phyloP scores from a whole-genome alignment of 371 early-diverging fungal genomes.

The Mucor velutinosus region DNA sequence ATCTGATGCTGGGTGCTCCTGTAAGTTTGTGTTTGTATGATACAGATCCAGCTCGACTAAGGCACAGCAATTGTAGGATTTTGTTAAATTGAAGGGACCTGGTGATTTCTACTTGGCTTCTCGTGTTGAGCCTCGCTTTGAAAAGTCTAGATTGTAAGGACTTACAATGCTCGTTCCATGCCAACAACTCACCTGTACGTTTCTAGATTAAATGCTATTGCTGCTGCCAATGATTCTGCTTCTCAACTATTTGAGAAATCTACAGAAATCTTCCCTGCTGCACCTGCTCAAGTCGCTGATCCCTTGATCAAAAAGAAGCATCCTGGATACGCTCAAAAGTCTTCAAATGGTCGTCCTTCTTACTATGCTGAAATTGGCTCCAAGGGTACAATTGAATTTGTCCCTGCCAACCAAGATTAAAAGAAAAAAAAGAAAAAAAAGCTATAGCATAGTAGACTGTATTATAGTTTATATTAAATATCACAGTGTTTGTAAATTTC shows the following conservation, averaged over 20 bases:
- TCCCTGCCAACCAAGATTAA: slow-evolving; percentile 22
- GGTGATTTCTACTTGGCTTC: slow-evolving; percentile 73
- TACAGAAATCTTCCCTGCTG: slow-evolving; percentile 33
- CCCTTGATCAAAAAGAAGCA: slow-evolving; percentile 23
- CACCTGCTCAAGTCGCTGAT: slow-evolving; percentile 11
- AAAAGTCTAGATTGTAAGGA: slow-evolving; percentile 45
- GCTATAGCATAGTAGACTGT: neutral
- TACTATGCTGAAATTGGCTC: slow-evolving; percentile 47
- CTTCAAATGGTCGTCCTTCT: slow-evolving; percentile 42
- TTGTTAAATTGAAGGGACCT: slow-evolving; percentile 68
- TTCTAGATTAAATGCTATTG: slow-evolving; percentile 45
- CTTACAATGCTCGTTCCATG: no score
- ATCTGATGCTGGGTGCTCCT: slow-evolving; percentile 50
- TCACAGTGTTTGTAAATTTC: neutral
- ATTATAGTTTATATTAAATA: neutral
- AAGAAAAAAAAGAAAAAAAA: neutral
- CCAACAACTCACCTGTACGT: neutral
- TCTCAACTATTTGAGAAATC: slow-evolving; percentile 43
- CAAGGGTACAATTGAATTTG: slow-evolving; percentile 37
- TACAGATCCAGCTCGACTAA: neutral
- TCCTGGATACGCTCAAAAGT: slow-evolving; percentile 45
- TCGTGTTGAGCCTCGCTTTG: slow-evolving; percentile 59
- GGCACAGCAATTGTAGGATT: slow-evolving; percentile 44
- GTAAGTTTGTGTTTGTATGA: slow-evolving; percentile 28
- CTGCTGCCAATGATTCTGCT: slow-evolving; percentile 47